These are phyloP conservation scores for Rosellinia necatrix DNA, from an alignment of 2,329 filamentous ascomycete species.

Conservation along the genomic window DNA sequence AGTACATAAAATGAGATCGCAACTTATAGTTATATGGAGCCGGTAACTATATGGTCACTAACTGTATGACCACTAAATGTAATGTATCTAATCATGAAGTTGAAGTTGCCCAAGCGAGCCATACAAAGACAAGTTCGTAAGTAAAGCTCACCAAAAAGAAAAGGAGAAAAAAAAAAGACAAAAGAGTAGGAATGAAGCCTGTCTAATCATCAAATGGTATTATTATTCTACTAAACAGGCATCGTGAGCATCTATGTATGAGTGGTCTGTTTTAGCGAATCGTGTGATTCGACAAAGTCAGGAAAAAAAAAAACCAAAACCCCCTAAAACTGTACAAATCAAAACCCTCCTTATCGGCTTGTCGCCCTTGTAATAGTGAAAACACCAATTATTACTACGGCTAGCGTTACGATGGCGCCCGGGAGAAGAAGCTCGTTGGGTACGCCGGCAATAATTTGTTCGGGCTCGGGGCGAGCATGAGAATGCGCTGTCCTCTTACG, in stretches of 20 bases:
- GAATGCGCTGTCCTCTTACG: constrained; percentile 52
- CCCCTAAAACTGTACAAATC: constrained; percentile 21
- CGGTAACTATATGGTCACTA: too few species aligned
- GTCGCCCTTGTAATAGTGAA: constrained; percentile 81
- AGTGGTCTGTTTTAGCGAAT: constrained; percentile 5
- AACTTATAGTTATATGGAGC: too few species aligned
- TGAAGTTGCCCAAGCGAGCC: too few species aligned
- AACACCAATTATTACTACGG: constrained; percentile 90
- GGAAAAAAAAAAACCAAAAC: constrained; percentile 12
- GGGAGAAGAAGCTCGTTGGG: constrained; percentile 93
- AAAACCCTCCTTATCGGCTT: constrained; percentile 48
- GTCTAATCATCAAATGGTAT: constrained; percentile 20
- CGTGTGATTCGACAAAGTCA: neutral
- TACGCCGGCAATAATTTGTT: constrained; percentile 86
- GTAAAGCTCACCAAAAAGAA: too few species aligned
- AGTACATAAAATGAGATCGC: too few species aligned
- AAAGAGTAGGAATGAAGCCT: too few species aligned
- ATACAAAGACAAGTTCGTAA: too few species aligned
- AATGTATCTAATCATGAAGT: too few species aligned
- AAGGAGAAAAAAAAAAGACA: too few species aligned
- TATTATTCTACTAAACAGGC: constrained; percentile 23
- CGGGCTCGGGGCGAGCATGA: constrained; percentile 57
- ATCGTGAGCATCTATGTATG: constrained; percentile 17
- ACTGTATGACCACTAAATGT: too few species aligned
- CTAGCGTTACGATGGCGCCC: constrained; percentile 92